Base-by-base conservation (phyloP, 306 rosid genomes). In the Datisca glomerata region DNA sequence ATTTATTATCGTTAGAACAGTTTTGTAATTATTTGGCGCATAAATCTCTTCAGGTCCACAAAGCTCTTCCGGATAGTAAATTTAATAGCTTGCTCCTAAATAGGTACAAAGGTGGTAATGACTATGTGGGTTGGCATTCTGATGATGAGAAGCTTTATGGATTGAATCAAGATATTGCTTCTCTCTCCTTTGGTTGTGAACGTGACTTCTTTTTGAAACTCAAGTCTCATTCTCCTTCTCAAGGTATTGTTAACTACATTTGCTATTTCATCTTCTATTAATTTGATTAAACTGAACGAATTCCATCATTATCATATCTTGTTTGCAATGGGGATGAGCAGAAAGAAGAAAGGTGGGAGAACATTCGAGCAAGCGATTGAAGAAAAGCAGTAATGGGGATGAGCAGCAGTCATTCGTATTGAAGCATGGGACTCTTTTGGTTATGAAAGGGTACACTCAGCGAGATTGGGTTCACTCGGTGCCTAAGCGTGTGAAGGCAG, bases 81-180 rank as follows among this genome's bases (percentile, higher is more conserved):
- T 87, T 87, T 57, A 83, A 87, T 62, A 87, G 97, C 86, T 67
- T 83, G 51, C 75, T 87, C 43, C 51, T 87, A 41, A 80, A 87
- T 64, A 87, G 93, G 70, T 89, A 83, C 57, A 74, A 74, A 45
- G 75, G 80, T 51, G 95, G 97, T 44, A 67, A 70, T 55, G 95
- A 89, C 65, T 63, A 65, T 63, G 93, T 77, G 49, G 93, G 76
- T 61, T 89, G 97, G 97, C 97, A 89, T 67, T 65, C 97, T 56
- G 97, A 89, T 51, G 93, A 77, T 63, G 97, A 89, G 65, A 83
- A 83, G 58, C 68, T 89, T 27, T 89, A 89, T 59, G 95, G 91
- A 18, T 66, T 71, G 21, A 72, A 67, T 11, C 97, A 94, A 15
- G 85, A 89, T 56, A 89, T 83, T 49, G 97, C 91, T 39, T 83